phyloP scores from a whole-genome alignment of 495 filamentous ascomycete genomes.

The Astrocystis sublimbata region DNA sequence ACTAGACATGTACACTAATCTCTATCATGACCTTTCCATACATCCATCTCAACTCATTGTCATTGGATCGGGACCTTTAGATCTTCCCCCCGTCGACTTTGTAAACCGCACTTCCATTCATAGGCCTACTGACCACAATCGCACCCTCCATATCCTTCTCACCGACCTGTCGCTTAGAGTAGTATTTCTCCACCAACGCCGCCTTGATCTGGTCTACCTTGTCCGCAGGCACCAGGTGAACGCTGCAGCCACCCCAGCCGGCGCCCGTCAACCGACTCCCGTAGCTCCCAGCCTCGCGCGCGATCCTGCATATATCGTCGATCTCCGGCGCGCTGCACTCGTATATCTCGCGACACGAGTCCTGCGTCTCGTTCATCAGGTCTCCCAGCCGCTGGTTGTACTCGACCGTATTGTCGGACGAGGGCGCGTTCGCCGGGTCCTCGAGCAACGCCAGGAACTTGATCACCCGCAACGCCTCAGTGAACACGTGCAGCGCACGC shows the following conservation, averaged over 20 bases:
- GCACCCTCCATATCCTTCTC: constrained; percentile 74
- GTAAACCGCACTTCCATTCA: constrained; percentile 63
- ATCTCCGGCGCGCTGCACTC: constrained; percentile 90
- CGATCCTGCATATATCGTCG: constrained; percentile 81
- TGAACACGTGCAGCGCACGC: constrained; percentile 86
- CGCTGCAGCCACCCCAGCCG: constrained; percentile 95
- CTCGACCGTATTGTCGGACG: constrained; percentile 51
- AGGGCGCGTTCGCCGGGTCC: constrained; percentile 32
- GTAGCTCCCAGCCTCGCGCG: constrained; percentile 73
- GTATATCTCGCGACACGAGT: constrained; percentile 78
- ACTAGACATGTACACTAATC: too few relatives aligned
- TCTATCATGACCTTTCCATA: too few relatives aligned
- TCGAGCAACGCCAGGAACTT: constrained; percentile 75
- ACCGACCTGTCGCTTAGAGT: constrained; percentile 71
- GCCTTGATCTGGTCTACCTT: constrained; percentile 80
- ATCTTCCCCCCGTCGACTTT: constrained; percentile 29
- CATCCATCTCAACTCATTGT: not conserved
- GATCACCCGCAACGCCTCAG: constrained; percentile 82
- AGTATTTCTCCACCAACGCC: constrained; percentile 80
- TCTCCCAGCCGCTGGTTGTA: constrained; percentile 74
- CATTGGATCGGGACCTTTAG: not conserved
- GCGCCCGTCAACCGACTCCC: constrained; percentile 90
- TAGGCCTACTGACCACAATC: constrained; percentile 88
- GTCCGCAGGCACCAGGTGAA: constrained; percentile 85
- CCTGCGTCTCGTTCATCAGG: constrained; percentile 86